Base-by-base conservation (phyloP, 2,329 filamentous ascomycete genomes). In the Paecilomyces dactylethromorphus region DNA sequence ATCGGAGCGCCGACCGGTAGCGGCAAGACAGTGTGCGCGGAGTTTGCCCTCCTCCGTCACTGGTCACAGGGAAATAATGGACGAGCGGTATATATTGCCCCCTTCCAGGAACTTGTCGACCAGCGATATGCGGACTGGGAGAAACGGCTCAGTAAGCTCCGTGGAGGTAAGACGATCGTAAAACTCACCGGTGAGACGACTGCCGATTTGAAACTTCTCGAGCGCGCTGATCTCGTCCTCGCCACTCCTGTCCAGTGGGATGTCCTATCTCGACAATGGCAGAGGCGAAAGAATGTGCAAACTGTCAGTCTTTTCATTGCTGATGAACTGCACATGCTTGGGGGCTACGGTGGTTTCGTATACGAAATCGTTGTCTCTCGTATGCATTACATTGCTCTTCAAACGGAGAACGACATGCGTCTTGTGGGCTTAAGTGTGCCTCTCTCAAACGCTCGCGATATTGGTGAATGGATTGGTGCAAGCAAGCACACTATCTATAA, bases 401-500 rank as follows among this genome's bases (percentile, higher is more conserved):
- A 97, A 72, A 88, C 91, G 0, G 90, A 96, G 72, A 86, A 89
- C 45, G 86, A 89, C 10, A 83, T 97, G 78, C 87, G 94, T 56
- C 93, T 97, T 53, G 78, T 99, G 57, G 94, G 92, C 1, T 78
- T 99, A 60, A 92, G 91, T 70, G 94, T 97, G 29, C 95, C 94
- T 24, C 82, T 99, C 22, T 88, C 94, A 4, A 97, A 97, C 71
- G 92, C 93, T 55, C 86, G 92, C 60, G 94, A 99, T 68, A 85
- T 99, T 67, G 93, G 93, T 56, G 94, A 97, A 76, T 99, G 94
- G 94, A 92, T 99, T 65, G 94, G 95, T 65, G 94, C 93, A 7
- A 96, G 87, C 74, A 97, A 97, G 79, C 94, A 99, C 72, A 96
- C 94, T 54, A 96, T 96, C 63, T 99, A 93, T 82, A 99, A 99